Base-by-base conservation (phyloP, 345 rosid species). In the Rhizophora mangle region DNA sequence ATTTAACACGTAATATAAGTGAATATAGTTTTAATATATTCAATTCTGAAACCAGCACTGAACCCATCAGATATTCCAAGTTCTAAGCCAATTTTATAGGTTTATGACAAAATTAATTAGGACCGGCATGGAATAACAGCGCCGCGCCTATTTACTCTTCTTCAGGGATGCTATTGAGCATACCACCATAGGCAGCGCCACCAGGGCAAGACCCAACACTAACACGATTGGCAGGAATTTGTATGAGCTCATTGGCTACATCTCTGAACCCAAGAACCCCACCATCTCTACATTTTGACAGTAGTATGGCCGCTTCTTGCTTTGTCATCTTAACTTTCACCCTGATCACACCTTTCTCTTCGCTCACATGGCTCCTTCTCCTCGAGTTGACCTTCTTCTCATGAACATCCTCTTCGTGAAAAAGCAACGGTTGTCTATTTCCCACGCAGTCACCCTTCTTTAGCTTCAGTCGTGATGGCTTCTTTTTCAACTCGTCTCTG, bases 291-390 rank as follows among this genome's bases (percentile, higher is more conserved):
- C 55, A 63, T 10, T 63, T 63, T n/a, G 67, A 63, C 55, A 63
- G 6, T 22, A 63, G 24, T 26, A 55, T 37, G 11, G 52, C 53
- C 31, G 67, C 67, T 5, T 63, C 67, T 63, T 63, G 16, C 53
- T 63, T 63, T 8, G 67, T 46, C 67, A 63, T 63, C 67, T 37
- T 46, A 22, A 63, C 67, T 24, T 63, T 63, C 53, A 63, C 55
- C n/a, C 67, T 63, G 16, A 46, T 46, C 13, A 47, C 31, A 15
- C n/a, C 67, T 24, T 37, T 63, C 52, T 36, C 53, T 22, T 13
- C 71, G 9, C 29, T 55, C 29, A 10, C 24, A 1, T 22, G 6
- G 29, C 29, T 55, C 5, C 60, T 43, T 43, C 49, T 43, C 49
- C 16, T 4, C 18, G 1, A 43, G 18, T 3, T 43, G 49, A 11